Conservation (phyloP, 1,284 basidiomycete species). For the Thecaphora frezii region DNA sequence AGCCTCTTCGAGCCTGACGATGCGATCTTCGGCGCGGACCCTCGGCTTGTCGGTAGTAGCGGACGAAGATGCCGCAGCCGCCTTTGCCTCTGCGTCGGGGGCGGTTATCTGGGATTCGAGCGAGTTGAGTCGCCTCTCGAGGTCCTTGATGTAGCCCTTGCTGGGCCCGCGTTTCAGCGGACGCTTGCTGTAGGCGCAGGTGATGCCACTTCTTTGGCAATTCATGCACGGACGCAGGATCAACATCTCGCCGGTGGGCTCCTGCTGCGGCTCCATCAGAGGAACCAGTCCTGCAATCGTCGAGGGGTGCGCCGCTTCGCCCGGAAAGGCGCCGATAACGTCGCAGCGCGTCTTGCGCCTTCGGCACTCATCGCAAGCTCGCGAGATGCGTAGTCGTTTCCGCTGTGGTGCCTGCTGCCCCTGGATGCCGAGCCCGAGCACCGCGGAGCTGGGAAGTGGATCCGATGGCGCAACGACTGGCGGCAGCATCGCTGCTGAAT, state of each 20-base stretch:
- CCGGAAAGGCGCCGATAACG: slow-evolving; percentile 38
- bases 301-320: slow-evolving; percentile 26
- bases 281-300: slow-evolving; percentile 32
- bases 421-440: slow-evolving; percentile 4
- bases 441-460: too few relatives aligned
- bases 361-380: slow-evolving; percentile 38
- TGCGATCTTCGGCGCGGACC: slow-evolving; percentile 30
- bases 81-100: not conserved
- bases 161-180: slow-evolving; percentile 41
- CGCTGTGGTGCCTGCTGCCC: slow-evolving; percentile 16
- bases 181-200: slow-evolving; percentile 38
- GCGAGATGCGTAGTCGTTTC: slow-evolving; percentile 35
- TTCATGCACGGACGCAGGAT: slow-evolving; percentile 45
- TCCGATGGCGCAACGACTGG: not conserved
- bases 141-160: slow-evolving; percentile 49
- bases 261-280: slow-evolving; percentile 20
- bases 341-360: slow-evolving; percentile 42
- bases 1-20: slow-evolving; percentile 10
- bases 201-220: slow-evolving; percentile 31
- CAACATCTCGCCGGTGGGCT: slow-evolving; percentile 39
- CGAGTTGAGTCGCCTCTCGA: slow-evolving; percentile 41
- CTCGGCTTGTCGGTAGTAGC: slow-evolving; percentile 12
- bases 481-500: too few relatives aligned
- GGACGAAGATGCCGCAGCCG: not conserved
- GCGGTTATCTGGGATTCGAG: slow-evolving; percentile 32